Evolutionary conservation across 2,329 filamentous ascomycete genomes (phyloP).

Genomic region (Elsinoe necatrix): DNA sequence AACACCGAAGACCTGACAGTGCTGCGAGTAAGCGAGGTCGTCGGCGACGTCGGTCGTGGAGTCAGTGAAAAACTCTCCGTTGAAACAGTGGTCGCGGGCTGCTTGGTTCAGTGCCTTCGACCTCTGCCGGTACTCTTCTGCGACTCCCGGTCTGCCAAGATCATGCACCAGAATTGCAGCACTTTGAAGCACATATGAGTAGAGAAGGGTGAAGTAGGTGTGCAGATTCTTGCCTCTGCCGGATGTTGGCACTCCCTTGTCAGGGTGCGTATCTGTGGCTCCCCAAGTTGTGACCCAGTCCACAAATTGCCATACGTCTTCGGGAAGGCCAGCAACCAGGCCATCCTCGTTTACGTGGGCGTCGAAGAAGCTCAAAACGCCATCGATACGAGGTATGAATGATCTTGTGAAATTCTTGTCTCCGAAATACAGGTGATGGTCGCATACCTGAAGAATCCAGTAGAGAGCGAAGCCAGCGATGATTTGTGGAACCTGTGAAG

Average conservation of each 20-base stretch:
- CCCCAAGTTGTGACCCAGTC: constrained; percentile 28
- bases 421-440: constrained; percentile 33
- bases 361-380: constrained; percentile 30
- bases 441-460: constrained; percentile 19
- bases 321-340: constrained; percentile 24
- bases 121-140: constrained; percentile 27
- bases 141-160: constrained; percentile 29
- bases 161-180: constrained; percentile 28
- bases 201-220: constrained; percentile 35
- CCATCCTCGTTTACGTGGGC: constrained; percentile 22
- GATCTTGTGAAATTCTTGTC: constrained; percentile 26
- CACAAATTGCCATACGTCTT: constrained; percentile 32
- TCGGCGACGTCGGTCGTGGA: constrained; percentile 28
- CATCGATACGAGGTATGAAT: constrained; percentile 30
- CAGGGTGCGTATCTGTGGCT: constrained; percentile 25
- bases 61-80: constrained; percentile 31
- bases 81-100: constrained; percentile 17
- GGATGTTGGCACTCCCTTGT: constrained; percentile 35
- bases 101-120: constrained; percentile 23
- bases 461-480: constrained; percentile 25
- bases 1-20: constrained; percentile 33
- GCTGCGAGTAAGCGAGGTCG: constrained; percentile 28
- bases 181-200: constrained; percentile 27
- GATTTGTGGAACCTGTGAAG: constrained; percentile 31
- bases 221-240: constrained; percentile 32